Evolutionary conservation across 257 asterid genomes (phyloP).

Genomic region (Solanum piurae): DNA sequence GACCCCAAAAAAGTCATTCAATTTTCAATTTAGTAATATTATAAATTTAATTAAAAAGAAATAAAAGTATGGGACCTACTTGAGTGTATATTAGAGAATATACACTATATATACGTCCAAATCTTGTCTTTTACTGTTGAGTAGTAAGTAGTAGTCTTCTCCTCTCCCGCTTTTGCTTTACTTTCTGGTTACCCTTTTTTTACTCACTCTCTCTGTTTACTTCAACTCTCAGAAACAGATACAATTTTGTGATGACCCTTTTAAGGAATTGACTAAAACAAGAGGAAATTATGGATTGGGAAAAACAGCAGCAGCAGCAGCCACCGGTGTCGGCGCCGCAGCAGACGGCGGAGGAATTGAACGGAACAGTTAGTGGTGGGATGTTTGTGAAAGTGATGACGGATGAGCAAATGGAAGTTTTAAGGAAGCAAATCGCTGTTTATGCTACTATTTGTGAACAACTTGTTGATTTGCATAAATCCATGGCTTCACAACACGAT

Average conservation of each 20-base stretch:
- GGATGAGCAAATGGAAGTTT: slow-evolving; percentile 93
- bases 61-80: neutral
- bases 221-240: neutral
- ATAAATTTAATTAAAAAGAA: neutral
- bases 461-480: slow-evolving; percentile 86
- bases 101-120: slow-evolving; percentile 10
- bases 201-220: neutral
- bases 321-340: slow-evolving; percentile 19
- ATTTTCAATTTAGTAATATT: neutral
- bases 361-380: slow-evolving; percentile 17
- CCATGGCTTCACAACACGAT: slow-evolving; percentile 85
- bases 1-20: neutral
- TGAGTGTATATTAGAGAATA: neutral
- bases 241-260: neutral
- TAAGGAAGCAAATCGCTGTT: slow-evolving; percentile 91
- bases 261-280: neutral
- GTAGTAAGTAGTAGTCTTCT: neutral
- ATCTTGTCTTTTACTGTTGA: slow-evolving; percentile 12
- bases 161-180: slow-evolving; percentile 24
- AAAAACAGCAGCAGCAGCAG: slow-evolving; percentile 21
- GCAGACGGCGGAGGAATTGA: slow-evolving; percentile 36
- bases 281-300: slow-evolving; percentile 29
- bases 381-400: slow-evolving; percentile 95
- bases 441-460: slow-evolving; percentile 90
- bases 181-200: slow-evolving; percentile 34